These are phyloP conservation scores for Penicillium sp. DNA, from an alignment of 2,329 filamentous ascomycete genomes.

Conservation along the genomic window DNA sequence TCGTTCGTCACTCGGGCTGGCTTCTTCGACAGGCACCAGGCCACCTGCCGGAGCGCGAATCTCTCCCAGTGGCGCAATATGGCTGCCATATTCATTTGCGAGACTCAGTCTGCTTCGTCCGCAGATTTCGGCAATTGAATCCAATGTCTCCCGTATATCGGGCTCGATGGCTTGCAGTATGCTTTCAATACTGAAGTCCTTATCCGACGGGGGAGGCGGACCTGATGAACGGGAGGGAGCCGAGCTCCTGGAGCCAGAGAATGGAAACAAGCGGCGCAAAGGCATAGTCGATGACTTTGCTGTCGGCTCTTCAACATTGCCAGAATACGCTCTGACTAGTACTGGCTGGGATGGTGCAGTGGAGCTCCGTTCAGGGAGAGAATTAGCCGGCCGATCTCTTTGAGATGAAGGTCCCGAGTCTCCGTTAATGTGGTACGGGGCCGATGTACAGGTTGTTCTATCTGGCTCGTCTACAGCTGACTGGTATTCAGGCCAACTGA, in stretches of 20 bases:
- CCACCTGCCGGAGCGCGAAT: slow-evolving; percentile 41
- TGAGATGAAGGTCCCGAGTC: slow-evolving; percentile 24
- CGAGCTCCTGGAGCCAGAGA: slow-evolving; percentile 20
- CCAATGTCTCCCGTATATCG: slow-evolving; percentile 54
- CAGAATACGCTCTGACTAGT: slow-evolving; percentile 42
- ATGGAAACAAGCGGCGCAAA: slow-evolving; percentile 30
- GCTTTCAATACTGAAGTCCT: slow-evolving; percentile 53
- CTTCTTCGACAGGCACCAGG: slow-evolving; percentile 43
- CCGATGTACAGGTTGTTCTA: slow-evolving; percentile 28
- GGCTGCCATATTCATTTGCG: slow-evolving; percentile 58
- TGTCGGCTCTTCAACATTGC: slow-evolving; percentile 30
- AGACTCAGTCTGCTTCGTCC: slow-evolving; percentile 57
- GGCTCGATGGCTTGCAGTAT: slow-evolving; percentile 55
- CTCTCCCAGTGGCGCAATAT: slow-evolving; percentile 58
- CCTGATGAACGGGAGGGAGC: slow-evolving; percentile 19
- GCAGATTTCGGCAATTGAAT: slow-evolving; percentile 60
- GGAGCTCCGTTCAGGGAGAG: slow-evolving; percentile 23
- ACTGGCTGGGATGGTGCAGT: slow-evolving; percentile 40
- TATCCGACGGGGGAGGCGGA: slow-evolving; percentile 42
- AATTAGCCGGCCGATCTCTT: slow-evolving; percentile 23
- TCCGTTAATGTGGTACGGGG: slow-evolving; percentile 33
- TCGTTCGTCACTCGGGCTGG: slow-evolving; percentile 36
- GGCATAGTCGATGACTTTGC: slow-evolving; percentile 29
- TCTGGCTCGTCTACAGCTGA: slow-evolving; percentile 29
- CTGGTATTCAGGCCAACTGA: slow-evolving; percentile 24